Evolutionary conservation across 2,329 filamentous ascomycete species (phyloP).

Genomic region (Simplicillium aogashimaense): DNA sequence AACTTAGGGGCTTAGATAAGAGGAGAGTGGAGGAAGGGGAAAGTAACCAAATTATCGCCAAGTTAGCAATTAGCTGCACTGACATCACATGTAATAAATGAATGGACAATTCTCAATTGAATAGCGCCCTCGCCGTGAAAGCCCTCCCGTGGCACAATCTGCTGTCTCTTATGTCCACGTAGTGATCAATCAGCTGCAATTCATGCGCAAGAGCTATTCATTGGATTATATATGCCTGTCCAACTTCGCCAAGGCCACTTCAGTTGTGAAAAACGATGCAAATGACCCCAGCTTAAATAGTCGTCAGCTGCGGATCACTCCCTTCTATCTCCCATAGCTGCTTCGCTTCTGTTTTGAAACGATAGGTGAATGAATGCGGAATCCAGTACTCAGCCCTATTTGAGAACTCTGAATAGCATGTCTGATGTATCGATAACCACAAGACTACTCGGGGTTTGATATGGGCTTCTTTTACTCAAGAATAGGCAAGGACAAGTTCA

Average conservation of each 20-base stretch:
- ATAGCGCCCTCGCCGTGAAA: slow-evolving; percentile 25
- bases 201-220: slow-evolving; percentile 20
- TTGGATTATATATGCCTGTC: slow-evolving; percentile 21
- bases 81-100: too few relatives aligned
- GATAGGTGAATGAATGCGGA: slow-evolving; percentile 20
- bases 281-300: slow-evolving; percentile 23
- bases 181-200: slow-evolving; percentile 18
- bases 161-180: slow-evolving; percentile 7
- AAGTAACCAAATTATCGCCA: slow-evolving; percentile 5
- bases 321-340: slow-evolving; percentile 26
- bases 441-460: too few relatives aligned
- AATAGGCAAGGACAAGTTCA: slow-evolving; percentile 24
- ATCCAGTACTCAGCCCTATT: slow-evolving; percentile 25
- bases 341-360: slow-evolving; percentile 26
- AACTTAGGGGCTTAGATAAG: slow-evolving; percentile 18
- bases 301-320: slow-evolving; percentile 17
- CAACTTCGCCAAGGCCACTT: slow-evolving; percentile 25
- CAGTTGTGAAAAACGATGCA: slow-evolving; percentile 20
- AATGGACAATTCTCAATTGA: slow-evolving; percentile 23
- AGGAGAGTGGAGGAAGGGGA: slow-evolving; percentile 14
- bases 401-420: slow-evolving; percentile 15
- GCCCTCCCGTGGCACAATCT: slow-evolving; percentile 10
- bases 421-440: too few relatives aligned
- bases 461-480: slow-evolving; percentile 22
- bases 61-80: too few relatives aligned